Evolutionary conservation across 352 stramenopile species (phyloP).

Genomic region (Pythium aquatile): DNA sequence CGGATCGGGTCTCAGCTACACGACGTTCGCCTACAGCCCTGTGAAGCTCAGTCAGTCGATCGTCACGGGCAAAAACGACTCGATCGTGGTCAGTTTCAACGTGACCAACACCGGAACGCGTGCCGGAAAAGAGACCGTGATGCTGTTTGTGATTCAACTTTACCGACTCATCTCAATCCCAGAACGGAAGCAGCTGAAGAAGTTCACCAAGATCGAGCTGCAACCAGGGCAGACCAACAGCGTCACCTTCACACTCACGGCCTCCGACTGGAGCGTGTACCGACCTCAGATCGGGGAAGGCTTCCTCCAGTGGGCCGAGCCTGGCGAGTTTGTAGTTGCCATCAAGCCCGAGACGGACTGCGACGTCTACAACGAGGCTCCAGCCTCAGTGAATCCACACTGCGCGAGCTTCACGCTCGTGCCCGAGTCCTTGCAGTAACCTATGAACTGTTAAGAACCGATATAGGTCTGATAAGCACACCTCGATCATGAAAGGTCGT

Average conservation of each 20-base stretch:
- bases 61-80: slow-evolving; percentile 27
- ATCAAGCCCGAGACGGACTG: slow-evolving; percentile 83
- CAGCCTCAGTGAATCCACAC: slow-evolving; percentile 31
- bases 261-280: slow-evolving; percentile 61
- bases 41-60: slow-evolving; percentile 42
- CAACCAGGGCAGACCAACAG: slow-evolving; percentile 34
- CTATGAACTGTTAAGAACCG: slow-evolving; percentile 2
- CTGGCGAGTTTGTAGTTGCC: slow-evolving; percentile 64
- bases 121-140: slow-evolving; percentile 67
- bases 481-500: slow-evolving; percentile 17
- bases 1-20: slow-evolving; percentile 68
- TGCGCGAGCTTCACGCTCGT: slow-evolving; percentile 48
- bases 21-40: slow-evolving; percentile 52
- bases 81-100: slow-evolving; percentile 45
- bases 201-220: slow-evolving; percentile 75
- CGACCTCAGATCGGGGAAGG: slow-evolving; percentile 57
- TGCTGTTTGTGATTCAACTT: slow-evolving; percentile 77
- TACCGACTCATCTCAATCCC: slow-evolving; percentile 60
- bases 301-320: slow-evolving; percentile 62
- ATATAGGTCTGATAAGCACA: not conserved
- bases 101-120: slow-evolving; percentile 68
- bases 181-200: slow-evolving; percentile 79
- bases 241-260: slow-evolving; percentile 47
- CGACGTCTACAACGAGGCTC: slow-evolving; percentile 47
- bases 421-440: slow-evolving; percentile 19